Evolutionary conservation across 2,329 filamentous ascomycete species (phyloP), one percentile per base, ranked within the genome.

Genomic region (Clonostachys chloroleuca): DNA sequence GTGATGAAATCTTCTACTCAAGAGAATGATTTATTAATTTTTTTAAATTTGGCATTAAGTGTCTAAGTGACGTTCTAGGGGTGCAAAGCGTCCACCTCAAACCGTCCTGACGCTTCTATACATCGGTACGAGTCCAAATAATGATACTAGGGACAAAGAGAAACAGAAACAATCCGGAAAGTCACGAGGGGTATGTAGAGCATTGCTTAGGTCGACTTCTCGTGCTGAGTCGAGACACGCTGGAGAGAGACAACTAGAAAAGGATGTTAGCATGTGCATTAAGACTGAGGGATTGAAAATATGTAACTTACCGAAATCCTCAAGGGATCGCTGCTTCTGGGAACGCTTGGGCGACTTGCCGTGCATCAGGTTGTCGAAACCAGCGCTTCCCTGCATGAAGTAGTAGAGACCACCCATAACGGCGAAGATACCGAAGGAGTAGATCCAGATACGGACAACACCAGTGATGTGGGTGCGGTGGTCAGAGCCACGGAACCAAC

Each of bases 281-380:
- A 46, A 39, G 12, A 16, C 37, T 3, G 3, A 16, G 13, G 34
- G 24, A 14, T 34, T 30, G 10, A 36, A 37, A 44, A 34, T 41
- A n/a, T 24, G 35, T 50, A 52, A 78, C 84, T 80, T 83, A 90
- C 86, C 84, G 62, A 95, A 95, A 74, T 95, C 89, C 76, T 95
- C 90, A 53, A 92, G 78, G 42, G 85, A 89, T 59, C 89, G 80
- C 73, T 92, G 88, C 79, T 89, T 92, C 70, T 85, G 79, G 71
- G 83, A 86, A 68, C 85, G 84, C 78, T 91, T 90, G 56, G 83
- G 82, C 52, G 84, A 87, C 76, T 92, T 92, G 64, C 89, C 89
- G 73, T 95, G 89, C 87, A 95, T 94, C 54, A 95, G 77, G 74
- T 94, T 92, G 72, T 95, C 88, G 68, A 95, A 95, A 52, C 86